Conservation (phyloP, 306 rosid genomes). For the Senna siamea region DNA sequence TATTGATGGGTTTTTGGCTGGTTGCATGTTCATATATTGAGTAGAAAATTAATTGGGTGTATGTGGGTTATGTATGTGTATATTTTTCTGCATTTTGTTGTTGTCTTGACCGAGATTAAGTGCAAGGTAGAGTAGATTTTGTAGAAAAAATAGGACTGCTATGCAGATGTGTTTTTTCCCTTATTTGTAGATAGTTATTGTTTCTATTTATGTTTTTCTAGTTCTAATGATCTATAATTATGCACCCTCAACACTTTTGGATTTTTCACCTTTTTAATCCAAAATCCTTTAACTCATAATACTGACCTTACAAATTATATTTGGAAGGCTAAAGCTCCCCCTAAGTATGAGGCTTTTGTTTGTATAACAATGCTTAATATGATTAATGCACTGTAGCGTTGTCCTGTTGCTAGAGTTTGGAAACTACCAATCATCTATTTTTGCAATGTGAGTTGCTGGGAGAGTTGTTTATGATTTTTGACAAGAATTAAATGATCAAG, state of each 20-base stretch:
- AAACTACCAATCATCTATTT: not conserved
- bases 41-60: no score
- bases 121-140: no score
- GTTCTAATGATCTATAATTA: not conserved
- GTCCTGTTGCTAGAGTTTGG: slow-evolving; percentile 14
- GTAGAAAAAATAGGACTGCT: not conserved
- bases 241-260: not conserved
- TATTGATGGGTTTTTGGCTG: no score
- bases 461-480: not conserved
- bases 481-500: not conserved
- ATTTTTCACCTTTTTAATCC: no score
- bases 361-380: not conserved
- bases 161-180: not conserved
- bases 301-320: not conserved
- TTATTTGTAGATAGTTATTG: not conserved
- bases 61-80: no score
- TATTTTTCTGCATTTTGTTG: no score
- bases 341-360: not conserved
- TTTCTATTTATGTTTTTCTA: not conserved
- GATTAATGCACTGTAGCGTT: not conserved
- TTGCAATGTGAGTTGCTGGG: not conserved
- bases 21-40: no score
- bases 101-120: no score
- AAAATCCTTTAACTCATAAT: not conserved
- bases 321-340: not conserved